Evolutionary conservation across 805 yeast genomes (phyloP), one percentile per base, ranked within the genome.

Genomic region (Saccharomycopsis fermentans): DNA sequence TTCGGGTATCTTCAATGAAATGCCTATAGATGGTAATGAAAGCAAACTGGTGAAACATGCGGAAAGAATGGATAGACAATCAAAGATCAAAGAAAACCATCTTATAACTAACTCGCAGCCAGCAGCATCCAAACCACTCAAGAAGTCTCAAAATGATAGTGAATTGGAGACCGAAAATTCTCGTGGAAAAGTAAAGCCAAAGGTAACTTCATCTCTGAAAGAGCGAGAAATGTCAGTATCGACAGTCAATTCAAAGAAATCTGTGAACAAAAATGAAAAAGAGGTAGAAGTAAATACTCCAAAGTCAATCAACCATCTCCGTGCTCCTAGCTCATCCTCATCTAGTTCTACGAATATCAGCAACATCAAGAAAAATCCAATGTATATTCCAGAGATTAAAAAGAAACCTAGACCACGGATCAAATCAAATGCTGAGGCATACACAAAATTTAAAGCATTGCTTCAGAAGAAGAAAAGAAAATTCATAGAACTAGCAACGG

Each of bases 401-500:
- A 52, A 35, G 17, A 35, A 52, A 35, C 21, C 55, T 52, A 52
- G 29, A 34, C 43, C 55, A 19, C 21, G 55, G 21, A 52, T 35
- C 16, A 34, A 29, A 34, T 2, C 55, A 6, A 34, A 34, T 19
- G 39, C 32, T n/a, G 35, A 29, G 9, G 37, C 29, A 29, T 29
- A 52, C 24, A 52, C 24, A 11, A 58, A 52, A 17, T 24, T 57
- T 6, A 58, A 37, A 43, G 12, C 50, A 4, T 35, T 52, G 6
- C 29, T 55, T 16, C 50, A 16, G 17, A 26, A 40, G 6, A 59
- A 56, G 36, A 56, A 36, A 24, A 58, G 50, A 43, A 29, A 27
- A 16, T 56, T 50, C 21, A 17, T 35, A 19, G 59, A 56, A 9
- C 24, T 51, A 8, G 63, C 59, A 6, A 59, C 57, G 2, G 39